A percentile compares a stretch with the other conserved stretches of the same genome.
phyloP scores from a whole-genome alignment of 768 basidiomycete species.

The Boletellus emodensis region DNA sequence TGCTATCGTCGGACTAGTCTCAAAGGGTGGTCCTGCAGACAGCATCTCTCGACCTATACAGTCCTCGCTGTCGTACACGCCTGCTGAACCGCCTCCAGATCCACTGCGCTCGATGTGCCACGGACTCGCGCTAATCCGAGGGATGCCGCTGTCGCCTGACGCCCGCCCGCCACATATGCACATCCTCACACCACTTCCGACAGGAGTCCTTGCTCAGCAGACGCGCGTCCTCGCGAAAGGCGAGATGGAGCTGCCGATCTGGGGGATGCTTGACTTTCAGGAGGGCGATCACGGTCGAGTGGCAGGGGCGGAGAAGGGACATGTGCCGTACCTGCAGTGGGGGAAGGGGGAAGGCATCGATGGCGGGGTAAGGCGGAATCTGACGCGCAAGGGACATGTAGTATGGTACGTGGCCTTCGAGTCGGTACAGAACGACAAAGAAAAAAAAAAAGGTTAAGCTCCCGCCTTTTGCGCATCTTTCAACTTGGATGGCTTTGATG shows the following conservation, averaged over 20 bases:
- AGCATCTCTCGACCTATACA: not conserved
- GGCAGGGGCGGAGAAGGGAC: conserved; percentile 50
- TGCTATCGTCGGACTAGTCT: conserved; percentile 40
- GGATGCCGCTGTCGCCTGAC: conserved; percentile 15
- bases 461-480: no score
- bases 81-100: conserved; percentile 48
- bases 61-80: conserved; percentile 51
- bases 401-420: conserved; percentile 18
- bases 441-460: no score
- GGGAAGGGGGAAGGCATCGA: conserved; percentile 69
- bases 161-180: conserved; percentile 46
- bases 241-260: conserved; percentile 82
- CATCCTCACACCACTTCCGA: conserved; percentile 74
- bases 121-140: conserved; percentile 76
- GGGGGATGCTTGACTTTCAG: conserved; percentile 80
- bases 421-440: no score
- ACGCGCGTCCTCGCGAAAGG: conserved; percentile 62
- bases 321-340: conserved; percentile 74
- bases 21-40: conserved; percentile 3
- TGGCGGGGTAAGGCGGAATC: conserved; percentile 75
- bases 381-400: conserved; percentile 81
- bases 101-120: conserved; percentile 61
- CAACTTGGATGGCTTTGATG: no score
- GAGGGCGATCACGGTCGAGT: conserved; percentile 37
- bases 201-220: conserved; percentile 36